These are phyloP conservation scores for Alternaria viburni DNA, from an alignment of 2,329 filamentous ascomycete genomes.

Conservation along the genomic window DNA sequence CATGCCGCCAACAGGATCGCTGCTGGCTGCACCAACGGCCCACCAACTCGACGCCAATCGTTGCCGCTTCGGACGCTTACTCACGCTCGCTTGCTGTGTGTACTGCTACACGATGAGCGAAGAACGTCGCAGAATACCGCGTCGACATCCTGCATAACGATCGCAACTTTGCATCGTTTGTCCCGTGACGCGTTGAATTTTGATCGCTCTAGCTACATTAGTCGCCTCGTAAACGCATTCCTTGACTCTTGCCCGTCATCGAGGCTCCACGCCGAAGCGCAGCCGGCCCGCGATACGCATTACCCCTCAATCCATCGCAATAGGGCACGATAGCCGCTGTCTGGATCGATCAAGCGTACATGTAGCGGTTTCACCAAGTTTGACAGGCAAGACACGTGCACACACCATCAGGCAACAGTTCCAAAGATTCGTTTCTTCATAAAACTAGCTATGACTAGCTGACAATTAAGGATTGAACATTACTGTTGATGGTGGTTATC, in stretches of 20 bases:
- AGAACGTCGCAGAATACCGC: neutral
- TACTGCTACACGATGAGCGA: neutral
- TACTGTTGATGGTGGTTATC: neutral
- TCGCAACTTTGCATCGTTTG: neutral
- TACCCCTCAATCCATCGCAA: neutral
- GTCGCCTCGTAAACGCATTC: neutral
- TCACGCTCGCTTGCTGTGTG: neutral
- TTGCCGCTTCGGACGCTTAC: conserved; percentile 7
- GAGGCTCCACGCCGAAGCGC: neutral
- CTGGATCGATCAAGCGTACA: neutral
- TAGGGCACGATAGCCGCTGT: neutral
- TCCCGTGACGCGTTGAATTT: neutral
- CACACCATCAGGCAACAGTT: neutral
- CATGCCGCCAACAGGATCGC: conserved; percentile 16
- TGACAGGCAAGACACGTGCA: neutral
- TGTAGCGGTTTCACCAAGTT: neutral
- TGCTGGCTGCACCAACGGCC: conserved; percentile 7
- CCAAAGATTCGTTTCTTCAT: neutral
- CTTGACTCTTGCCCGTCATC: conserved; percentile 9
- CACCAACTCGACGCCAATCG: conserved; percentile 16
- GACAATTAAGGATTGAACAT: conserved; percentile 9
- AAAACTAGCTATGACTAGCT: neutral
- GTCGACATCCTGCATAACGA: neutral
- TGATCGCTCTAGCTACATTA: neutral
- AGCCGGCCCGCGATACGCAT: neutral